Evolutionary conservation across 805 yeast species (phyloP).

Genomic region (Saturnispora ahearnii): DNA sequence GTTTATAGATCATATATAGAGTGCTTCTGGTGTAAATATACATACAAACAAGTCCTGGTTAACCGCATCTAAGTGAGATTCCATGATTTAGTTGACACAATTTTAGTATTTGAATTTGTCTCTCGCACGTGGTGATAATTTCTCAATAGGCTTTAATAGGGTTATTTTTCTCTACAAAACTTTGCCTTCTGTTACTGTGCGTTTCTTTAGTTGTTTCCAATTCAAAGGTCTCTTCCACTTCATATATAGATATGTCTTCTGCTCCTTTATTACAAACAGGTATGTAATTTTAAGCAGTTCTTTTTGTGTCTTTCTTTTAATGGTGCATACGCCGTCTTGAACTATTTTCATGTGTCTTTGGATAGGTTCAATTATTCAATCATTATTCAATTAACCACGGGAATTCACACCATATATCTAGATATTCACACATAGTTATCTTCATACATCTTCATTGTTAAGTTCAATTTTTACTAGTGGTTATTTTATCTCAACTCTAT

Average conservation of each 20-base stretch:
- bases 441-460: too few species aligned
- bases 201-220: background rate
- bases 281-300: slow-evolving; percentile 19
- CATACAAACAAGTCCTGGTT: background rate
- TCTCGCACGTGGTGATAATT: slow-evolving; percentile 3
- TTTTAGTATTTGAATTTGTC: background rate
- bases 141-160: background rate
- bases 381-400: too few species aligned
- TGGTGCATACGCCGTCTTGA: background rate
- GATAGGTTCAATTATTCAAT: too few species aligned
- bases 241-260: slow-evolving; percentile 42
- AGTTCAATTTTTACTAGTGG: too few species aligned
- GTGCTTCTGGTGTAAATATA: background rate
- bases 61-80: background rate
- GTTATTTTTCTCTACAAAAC: background rate
- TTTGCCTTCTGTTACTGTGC: background rate
- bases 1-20: too few species aligned
- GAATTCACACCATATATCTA: too few species aligned
- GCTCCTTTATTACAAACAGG: slow-evolving; percentile 68
- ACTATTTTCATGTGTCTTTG: background rate
- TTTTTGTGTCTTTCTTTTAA: too few species aligned
- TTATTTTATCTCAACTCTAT: too few species aligned
- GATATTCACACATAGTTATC: too few species aligned
- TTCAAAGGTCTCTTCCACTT: background rate
- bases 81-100: background rate